These are phyloP conservation scores for Gleditsia sinensis DNA, from an alignment of 306 rosid genomes.

Conservation along the genomic window DNA sequence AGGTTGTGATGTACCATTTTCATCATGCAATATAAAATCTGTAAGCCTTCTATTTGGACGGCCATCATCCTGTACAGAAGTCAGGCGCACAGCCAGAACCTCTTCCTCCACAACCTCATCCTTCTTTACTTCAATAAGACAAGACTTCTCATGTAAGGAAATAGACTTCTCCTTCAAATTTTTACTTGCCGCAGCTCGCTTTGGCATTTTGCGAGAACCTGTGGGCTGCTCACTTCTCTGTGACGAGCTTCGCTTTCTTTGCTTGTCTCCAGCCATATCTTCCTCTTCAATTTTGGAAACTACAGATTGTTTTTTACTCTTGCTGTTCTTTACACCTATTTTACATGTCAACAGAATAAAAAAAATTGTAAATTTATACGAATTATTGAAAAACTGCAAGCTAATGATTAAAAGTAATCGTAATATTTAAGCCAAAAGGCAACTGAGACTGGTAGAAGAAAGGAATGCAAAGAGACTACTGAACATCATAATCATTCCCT, in stretches of 20 bases:
- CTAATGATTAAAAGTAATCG: background rate
- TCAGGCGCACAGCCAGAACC: conserved; percentile 62
- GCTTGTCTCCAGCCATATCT: conserved; percentile 38
- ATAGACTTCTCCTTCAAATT: conserved; percentile 68
- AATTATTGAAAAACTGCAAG: background rate
- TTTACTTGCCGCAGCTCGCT: conserved; percentile 76
- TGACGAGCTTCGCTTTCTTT: conserved; percentile 58
- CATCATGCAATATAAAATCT: conserved; percentile 79
- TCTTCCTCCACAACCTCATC: conserved; percentile 71
- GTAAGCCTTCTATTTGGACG: conserved; percentile 74
- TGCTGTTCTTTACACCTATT: conserved; percentile 42
- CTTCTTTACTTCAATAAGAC: conserved; percentile 57
- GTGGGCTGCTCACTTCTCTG: conserved; percentile 48
- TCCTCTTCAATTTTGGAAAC: conserved; percentile 34
- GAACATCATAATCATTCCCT: conserved; percentile 11
- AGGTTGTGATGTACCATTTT: conserved; percentile 57
- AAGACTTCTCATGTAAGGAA: conserved; percentile 52
- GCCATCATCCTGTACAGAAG: conserved; percentile 55
- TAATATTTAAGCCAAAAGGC: background rate
- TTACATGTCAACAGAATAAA: background rate
- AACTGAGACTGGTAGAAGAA: background rate
- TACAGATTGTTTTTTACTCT: conserved; percentile 26
- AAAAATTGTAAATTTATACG: background rate
- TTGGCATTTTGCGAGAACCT: conserved; percentile 75
- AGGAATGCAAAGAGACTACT: background rate